These are phyloP conservation scores for Phytopythium montanum DNA, from an alignment of 352 stramenopile species.

Conservation along the genomic window DNA sequence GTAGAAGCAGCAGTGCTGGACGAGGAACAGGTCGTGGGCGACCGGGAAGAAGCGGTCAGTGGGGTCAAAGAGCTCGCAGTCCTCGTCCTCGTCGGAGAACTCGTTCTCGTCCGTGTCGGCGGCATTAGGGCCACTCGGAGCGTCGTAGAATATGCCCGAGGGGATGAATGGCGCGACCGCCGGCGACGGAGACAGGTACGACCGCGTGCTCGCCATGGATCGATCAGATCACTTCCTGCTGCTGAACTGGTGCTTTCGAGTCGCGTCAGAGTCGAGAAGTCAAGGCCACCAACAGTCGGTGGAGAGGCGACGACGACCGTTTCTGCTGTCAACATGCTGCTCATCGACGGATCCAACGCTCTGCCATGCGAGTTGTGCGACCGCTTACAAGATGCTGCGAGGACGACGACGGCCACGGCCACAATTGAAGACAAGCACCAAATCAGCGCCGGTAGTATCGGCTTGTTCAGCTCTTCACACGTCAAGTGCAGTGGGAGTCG, in stretches of 20 bases:
- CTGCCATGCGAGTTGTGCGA: neutral
- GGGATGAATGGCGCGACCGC: slow-evolving; percentile 28
- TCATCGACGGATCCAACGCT: neutral
- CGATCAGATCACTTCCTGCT: neutral
- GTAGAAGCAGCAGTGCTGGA: slow-evolving; percentile 56
- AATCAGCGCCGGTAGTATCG: neutral
- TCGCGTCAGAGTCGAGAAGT: neutral
- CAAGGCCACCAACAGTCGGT: neutral
- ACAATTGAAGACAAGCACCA: neutral
- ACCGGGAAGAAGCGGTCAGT: slow-evolving; percentile 37
- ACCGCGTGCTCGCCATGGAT: slow-evolving; percentile 5
- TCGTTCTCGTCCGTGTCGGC: slow-evolving; percentile 3
- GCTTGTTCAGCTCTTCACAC: neutral
- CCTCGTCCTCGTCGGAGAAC: slow-evolving; percentile 15
- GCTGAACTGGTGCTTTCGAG: neutral
- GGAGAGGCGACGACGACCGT: neutral
- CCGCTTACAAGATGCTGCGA: neutral
- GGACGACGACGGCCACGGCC: neutral
- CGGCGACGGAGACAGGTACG: slow-evolving; percentile 13
- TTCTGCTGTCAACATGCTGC: neutral
- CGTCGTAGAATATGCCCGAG: slow-evolving; percentile 25
- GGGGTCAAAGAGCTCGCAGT: slow-evolving; percentile 36
- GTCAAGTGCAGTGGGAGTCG: too few species aligned
- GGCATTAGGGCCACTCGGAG: slow-evolving; percentile 6
- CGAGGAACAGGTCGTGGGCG: slow-evolving; percentile 56